phyloP scores from a whole-genome alignment of 176 grass and related monocot genomes.

The Saccharum spontaneum region DNA sequence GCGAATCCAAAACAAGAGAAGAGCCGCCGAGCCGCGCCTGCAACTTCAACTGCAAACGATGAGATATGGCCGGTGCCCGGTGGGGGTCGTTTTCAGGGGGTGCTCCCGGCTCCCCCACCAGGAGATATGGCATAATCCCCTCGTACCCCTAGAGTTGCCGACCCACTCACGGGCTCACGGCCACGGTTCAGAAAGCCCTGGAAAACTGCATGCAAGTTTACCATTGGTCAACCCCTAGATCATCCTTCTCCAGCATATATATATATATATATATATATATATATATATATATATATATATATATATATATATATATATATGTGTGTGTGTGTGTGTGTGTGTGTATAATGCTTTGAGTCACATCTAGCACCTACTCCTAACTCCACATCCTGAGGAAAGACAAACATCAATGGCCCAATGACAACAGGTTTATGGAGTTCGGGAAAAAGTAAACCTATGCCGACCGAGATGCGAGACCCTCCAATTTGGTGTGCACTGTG shows the following conservation, averaged over 20 bases:
- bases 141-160: not conserved
- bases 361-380: not conserved
- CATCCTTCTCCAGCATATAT: not conserved
- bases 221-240: not conserved
- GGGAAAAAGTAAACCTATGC: not conserved
- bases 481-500: not conserved
- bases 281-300: no score
- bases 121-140: not conserved
- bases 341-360: not conserved
- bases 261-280: no score
- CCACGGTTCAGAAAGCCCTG: no score
- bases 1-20: slow-evolving; percentile 19
- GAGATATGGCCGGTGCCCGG: slow-evolving; percentile 27
- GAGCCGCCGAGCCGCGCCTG: not conserved
- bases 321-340: no score
- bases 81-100: not conserved
- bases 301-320: no score
- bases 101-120: not conserved
- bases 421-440: not conserved
- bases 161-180: not conserved
- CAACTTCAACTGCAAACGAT: not conserved
- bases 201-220: not conserved
- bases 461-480: not conserved
- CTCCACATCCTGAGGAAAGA: not conserved
- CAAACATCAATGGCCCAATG: not conserved